A percentile compares a stretch with the other conserved stretches of the same genome.
These are phyloP conservation scores for Pseudogymnoascus sp. DNA, from an alignment of 2,329 filamentous ascomycete genomes.

Conservation along the genomic window DNA sequence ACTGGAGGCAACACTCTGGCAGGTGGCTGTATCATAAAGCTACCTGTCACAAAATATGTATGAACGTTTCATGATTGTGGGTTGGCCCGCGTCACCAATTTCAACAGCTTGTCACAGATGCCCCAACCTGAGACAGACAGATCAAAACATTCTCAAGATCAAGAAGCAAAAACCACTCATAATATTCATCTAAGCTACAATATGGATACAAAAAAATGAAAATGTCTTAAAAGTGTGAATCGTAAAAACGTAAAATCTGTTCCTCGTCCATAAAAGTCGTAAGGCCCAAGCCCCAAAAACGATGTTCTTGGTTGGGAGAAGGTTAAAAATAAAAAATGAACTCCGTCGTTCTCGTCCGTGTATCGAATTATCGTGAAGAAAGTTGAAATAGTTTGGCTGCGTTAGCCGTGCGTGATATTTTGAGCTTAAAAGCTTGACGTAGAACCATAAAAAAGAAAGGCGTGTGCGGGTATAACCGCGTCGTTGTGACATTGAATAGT, in stretches of 20 bases:
- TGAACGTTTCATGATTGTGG: background rate
- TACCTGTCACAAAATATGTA: slow-evolving; percentile 1
- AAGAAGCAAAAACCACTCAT: background rate
- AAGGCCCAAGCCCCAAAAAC: slow-evolving; percentile 4
- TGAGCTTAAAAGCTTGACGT: slow-evolving; percentile 2
- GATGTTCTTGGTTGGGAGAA: slow-evolving; percentile 4
- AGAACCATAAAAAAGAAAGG: background rate
- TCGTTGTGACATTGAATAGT: background rate
- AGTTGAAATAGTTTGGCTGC: background rate
- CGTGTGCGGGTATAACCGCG: background rate
- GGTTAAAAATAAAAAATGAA: background rate
- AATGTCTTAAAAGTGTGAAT: slow-evolving; percentile 6
- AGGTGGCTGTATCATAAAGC: background rate
- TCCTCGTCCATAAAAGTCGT: slow-evolving; percentile 3
- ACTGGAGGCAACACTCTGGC: background rate
- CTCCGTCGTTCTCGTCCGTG: slow-evolving; percentile 5
- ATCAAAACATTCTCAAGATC: background rate
- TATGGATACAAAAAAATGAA: slow-evolving; percentile 2
- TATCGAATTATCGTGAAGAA: slow-evolving; percentile 4
- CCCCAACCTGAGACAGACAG: background rate
- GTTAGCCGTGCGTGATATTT: slow-evolving; percentile 5
- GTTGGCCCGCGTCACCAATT: background rate
- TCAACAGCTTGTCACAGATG: background rate
- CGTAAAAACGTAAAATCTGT: slow-evolving; percentile 3
- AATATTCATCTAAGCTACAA: slow-evolving; percentile 5